Conservation (phyloP, 2,329 filamentous ascomycete species). For the Hypoxylon rubiginosum region DNA sequence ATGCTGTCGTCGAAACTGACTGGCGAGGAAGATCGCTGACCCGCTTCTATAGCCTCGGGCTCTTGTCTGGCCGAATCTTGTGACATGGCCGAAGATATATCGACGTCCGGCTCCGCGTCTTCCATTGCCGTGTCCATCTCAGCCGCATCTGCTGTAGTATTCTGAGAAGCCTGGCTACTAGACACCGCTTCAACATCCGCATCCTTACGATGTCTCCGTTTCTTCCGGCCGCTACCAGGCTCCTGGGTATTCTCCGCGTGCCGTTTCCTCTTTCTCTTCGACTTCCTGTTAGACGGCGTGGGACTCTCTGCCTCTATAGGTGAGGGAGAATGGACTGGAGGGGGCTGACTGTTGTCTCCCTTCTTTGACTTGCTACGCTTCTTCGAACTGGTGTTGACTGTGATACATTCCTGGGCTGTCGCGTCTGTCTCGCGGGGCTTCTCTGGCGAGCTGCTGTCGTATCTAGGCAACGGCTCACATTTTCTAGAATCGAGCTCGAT, state of each 20-base stretch:
- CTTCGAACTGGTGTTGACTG: conserved; percentile 36
- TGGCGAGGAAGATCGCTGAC: conserved; percentile 28
- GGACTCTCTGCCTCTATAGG: conserved; percentile 33
- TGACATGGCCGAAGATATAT: conserved; percentile 13
- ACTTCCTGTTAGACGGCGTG: conserved; percentile 43
- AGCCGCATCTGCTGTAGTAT: conserved; percentile 15
- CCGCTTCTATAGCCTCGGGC: conserved; percentile 21
- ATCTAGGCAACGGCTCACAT: conserved; percentile 48
- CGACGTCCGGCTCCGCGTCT: conserved; percentile 21
- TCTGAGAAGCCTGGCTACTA: conserved; percentile 39
- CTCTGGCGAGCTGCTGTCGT: conserved; percentile 49
- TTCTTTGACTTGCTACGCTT: conserved; percentile 27
- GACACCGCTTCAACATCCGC: conserved; percentile 33
- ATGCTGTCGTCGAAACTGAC: conserved; percentile 30
- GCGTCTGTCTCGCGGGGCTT: conserved; percentile 35
- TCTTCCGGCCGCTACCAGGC: conserved; percentile 47
- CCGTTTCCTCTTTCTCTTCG: conserved; percentile 49
- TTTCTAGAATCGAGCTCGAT: conserved; percentile 63
- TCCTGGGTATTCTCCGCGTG: conserved; percentile 39
- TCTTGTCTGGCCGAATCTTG: conserved; percentile 33
- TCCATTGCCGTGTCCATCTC: conserved; percentile 28
- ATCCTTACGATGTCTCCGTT: conserved; percentile 42
- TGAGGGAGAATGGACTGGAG: conserved; percentile 31
- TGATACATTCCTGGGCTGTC: conserved; percentile 43
- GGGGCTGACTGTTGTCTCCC: conserved; percentile 23